Base-by-base conservation (phyloP, 345 rosid species). In the Lumnitzera littorea region DNA sequence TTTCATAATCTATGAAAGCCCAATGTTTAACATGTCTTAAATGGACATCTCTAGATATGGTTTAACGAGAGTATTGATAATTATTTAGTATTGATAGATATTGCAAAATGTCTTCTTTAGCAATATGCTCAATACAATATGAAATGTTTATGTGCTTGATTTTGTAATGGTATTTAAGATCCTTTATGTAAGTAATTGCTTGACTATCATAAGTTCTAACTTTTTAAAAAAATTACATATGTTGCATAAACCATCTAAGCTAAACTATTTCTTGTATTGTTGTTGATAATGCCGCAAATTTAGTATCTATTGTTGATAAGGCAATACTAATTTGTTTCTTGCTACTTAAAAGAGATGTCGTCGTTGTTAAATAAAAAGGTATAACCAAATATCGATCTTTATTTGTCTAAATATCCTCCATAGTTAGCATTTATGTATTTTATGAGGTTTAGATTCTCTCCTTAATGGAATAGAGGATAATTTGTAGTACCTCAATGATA, bases 131-230 rank as follows among this genome's bases (percentile, higher is more conserved):
- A 8, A 9, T 17, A 14, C 50, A 15, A 36, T 55, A 48, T 15
- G 3, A 0, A 29, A 6, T 12, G 11, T 59, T 12, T 2, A 69
- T 69, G 23, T 62, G 67, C 53, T 58, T 69, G 55, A 55, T 53
- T 50, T 56, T 69, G 3, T 11, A 57, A 55, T 63, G 73, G 27
- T 58, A 57, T 46, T 57, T 63, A 13, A 49, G 50, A 16, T 29
- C 36, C 1, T 29, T 29, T 3, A 6, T 29, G 36, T 6, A 50
- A 61, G 66, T 2, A 12, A 67, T 11, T 13, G 13, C 51, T 55
- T 17, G 13, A 55, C 55, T n/a, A 50, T 62, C 55, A 54, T 5
- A 5, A 15, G 25, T 8, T 13, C 48, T 25, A 12, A 11, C 31
- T 27, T 8, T 15, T 16, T 2, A 17, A n/a, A 48, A 15, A n/a